These are phyloP conservation scores for Pontederia crassipes DNA, from an alignment of 176 grass and related monocot species.

Conservation along the genomic window DNA sequence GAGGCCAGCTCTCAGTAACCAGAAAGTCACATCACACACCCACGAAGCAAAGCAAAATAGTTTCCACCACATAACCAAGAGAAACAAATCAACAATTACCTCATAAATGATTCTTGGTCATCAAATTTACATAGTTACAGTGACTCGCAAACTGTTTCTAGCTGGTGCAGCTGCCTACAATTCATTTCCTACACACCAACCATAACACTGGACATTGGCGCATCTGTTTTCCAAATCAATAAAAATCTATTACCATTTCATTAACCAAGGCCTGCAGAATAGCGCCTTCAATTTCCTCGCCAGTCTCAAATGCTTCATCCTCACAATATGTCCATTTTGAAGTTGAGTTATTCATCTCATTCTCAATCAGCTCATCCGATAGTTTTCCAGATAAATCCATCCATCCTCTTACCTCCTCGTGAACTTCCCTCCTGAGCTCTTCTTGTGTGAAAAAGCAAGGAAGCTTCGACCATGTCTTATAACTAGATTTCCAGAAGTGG, in stretches of 20 bases:
- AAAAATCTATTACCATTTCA: conserved; percentile 39
- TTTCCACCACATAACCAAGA: too few species aligned
- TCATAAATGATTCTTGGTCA: too few species aligned
- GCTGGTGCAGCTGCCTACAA: too few species aligned
- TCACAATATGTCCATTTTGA: conserved; percentile 11
- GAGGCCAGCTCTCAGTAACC: too few species aligned
- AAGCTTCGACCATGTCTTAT: conserved; percentile 32
- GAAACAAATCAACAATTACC: too few species aligned
- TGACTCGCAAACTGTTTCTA: too few species aligned
- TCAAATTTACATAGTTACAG: too few species aligned
- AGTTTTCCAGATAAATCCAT: conserved; percentile 16
- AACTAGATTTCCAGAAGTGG: conserved; percentile 36
- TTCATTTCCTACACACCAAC: too few species aligned
- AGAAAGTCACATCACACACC: too few species aligned
- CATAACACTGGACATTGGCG: too few species aligned
- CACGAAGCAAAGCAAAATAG: too few species aligned
- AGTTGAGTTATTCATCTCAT: conserved; percentile 27
- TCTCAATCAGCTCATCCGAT: conserved; percentile 33
- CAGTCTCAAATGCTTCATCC: conserved; percentile 32
- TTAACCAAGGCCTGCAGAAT: conserved; percentile 40
- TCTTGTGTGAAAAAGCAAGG: conserved; percentile 29
- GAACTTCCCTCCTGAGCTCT: conserved; percentile 29
- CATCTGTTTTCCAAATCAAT: too few species aligned
- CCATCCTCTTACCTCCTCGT: conserved; percentile 31
- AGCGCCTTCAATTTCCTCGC: conserved; percentile 48